A percentile compares a stretch with the other conserved stretches of the same genome.
Conservation (phyloP, 225 moss, liverwort and hornwort genomes). For the Neckera pumila region DNA sequence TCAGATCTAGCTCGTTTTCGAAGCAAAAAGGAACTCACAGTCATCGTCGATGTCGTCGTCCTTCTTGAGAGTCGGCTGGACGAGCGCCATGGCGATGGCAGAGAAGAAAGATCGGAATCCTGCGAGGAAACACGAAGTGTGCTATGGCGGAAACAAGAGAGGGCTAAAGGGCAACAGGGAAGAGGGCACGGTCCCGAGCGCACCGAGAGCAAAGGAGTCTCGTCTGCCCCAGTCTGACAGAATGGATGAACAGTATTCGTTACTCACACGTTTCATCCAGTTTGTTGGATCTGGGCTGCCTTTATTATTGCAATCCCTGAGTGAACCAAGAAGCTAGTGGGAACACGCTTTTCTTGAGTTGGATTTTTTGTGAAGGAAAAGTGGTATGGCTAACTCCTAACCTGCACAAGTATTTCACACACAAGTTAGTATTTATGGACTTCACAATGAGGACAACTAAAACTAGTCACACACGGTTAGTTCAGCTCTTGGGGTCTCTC, state of each 20-base stretch:
- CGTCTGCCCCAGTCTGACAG: neutral
- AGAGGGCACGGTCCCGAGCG: neutral
- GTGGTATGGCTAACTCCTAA: too few relatives aligned
- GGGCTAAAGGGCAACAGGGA: neutral
- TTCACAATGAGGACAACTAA: too few relatives aligned
- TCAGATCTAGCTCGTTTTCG: neutral
- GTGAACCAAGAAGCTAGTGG: neutral
- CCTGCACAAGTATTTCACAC: too few relatives aligned
- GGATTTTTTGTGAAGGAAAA: neutral
- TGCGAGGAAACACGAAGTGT: neutral
- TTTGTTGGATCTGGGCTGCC: too few relatives aligned
- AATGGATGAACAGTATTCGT: neutral
- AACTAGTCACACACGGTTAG: too few relatives aligned
- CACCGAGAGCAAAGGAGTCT: neutral
- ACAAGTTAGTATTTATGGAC: too few relatives aligned
- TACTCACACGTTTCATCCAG: neutral
- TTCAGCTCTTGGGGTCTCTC: too few relatives aligned
- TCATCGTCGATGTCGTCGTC: slow-evolving; percentile 92
- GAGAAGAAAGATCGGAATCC: neutral
- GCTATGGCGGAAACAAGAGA: neutral
- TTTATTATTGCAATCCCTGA: neutral
- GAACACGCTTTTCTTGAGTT: neutral
- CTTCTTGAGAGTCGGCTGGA: slow-evolving; percentile 81
- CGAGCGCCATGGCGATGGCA: slow-evolving; percentile 63
- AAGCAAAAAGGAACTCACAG: slow-evolving; percentile 20